Percentiles rank a stretch among this genome's conserved stretches.
These are phyloP conservation scores for Entomophthora muscae DNA, from an alignment of 371 early-diverging fungal species.

Conservation along the genomic window DNA sequence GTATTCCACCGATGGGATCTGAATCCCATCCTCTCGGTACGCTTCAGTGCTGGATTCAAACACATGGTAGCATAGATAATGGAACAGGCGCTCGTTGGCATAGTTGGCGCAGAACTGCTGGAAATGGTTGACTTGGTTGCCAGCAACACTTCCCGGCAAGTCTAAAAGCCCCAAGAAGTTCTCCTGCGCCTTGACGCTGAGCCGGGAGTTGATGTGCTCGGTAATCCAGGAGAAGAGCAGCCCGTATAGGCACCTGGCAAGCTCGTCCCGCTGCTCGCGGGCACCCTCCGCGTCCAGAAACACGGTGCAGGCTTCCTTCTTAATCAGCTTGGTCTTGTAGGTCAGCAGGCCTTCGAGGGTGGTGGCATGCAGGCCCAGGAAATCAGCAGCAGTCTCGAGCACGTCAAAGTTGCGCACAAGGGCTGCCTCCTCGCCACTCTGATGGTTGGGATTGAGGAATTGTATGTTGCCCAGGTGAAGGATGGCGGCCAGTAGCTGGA, in stretches of 20 bases:
- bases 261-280: constrained; percentile 52
- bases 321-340: constrained; percentile 39
- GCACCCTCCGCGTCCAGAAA: constrained; percentile 51
- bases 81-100: constrained; percentile 64
- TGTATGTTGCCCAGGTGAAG: constrained; percentile 78
- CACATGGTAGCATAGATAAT: constrained; percentile 30
- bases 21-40: constrained; percentile 10
- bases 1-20: constrained; percentile 27
- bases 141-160: constrained; percentile 54
- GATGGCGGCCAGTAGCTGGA: constrained; percentile 73
- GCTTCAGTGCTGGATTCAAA: constrained; percentile 16
- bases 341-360: constrained; percentile 49
- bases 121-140: constrained; percentile 47
- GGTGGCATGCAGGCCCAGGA: constrained; percentile 64
- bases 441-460: constrained; percentile 48
- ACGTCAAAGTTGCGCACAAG: constrained; percentile 51
- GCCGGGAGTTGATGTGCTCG: constrained; percentile 65
- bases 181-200: constrained; percentile 38
- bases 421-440: constrained; percentile 39
- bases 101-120: constrained; percentile 62
- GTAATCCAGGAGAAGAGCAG: constrained; percentile 75
- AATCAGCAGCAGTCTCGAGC: constrained; percentile 60
- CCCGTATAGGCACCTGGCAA: constrained; percentile 61
- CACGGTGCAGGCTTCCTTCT: constrained; percentile 59
- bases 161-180: constrained; percentile 59